Evolutionary conservation across 164 flowering plant species (phyloP).

Genomic region (Magnolia changhungtana): DNA sequence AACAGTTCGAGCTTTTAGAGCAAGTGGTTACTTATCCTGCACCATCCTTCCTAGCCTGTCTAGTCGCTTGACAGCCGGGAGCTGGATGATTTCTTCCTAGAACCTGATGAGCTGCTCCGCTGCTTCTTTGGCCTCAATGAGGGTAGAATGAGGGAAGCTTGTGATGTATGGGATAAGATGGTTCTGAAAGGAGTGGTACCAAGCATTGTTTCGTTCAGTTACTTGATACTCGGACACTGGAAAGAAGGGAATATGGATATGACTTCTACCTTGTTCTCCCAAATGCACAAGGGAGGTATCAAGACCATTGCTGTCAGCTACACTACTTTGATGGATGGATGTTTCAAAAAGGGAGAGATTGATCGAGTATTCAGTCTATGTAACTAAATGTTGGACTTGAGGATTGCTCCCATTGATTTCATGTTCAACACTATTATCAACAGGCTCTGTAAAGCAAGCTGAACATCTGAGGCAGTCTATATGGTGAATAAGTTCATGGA

Average conservation of each 20-base stretch:
- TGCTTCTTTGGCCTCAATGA: constrained; percentile 2
- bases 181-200: constrained; percentile 41
- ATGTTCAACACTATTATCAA: constrained; percentile 52
- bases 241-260: constrained; percentile 41
- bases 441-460: constrained; percentile 65
- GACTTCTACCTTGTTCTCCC: constrained; percentile 35
- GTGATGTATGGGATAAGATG: constrained; percentile 52
- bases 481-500: constrained; percentile 38
- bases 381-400: constrained; percentile 39
- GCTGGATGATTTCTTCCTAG: no score
- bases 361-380: constrained; percentile 40
- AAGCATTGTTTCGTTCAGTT: constrained; percentile 50
- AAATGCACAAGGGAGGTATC: constrained; percentile 44
- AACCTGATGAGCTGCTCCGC: no score
- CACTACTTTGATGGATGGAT: constrained; percentile 57
- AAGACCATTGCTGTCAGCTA: constrained; percentile 56
- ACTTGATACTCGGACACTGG: constrained; percentile 59
- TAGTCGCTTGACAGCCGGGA: no score
- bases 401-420: constrained; percentile 44
- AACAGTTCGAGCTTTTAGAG: no score
- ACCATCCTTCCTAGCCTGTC: no score
- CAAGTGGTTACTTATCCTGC: no score
- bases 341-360: constrained; percentile 48
- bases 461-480: constrained; percentile 39
- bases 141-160: constrained; percentile 52